Conservation (phyloP, 345 rosid genomes). For the Pistacia atlantica region DNA sequence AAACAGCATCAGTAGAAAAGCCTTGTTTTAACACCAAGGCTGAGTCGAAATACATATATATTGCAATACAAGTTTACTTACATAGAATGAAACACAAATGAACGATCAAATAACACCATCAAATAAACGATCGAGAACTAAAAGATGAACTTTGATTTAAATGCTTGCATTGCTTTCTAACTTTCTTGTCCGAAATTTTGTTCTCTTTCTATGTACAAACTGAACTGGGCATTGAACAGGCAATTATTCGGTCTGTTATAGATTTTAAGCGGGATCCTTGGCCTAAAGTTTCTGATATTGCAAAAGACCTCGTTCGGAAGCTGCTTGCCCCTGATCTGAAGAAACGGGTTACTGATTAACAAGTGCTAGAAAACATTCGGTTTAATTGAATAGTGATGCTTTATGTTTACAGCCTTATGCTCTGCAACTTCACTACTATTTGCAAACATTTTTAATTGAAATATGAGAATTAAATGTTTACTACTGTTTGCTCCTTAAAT, state of each 20-base stretch:
- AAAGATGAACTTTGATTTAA: no score
- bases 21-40: no score
- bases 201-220: slow-evolving; percentile 58
- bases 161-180: no score
- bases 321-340: slow-evolving; percentile 94
- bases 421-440: background rate
- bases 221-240: slow-evolving; percentile 97
- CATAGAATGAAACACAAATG: no score
- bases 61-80: no score
- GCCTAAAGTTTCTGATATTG: slow-evolving; percentile 92
- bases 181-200: background rate
- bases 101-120: no score
- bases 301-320: slow-evolving; percentile 87
- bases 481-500: slow-evolving; percentile 23
- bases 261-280: slow-evolving; percentile 98
- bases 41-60: no score
- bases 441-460: background rate
- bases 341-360: slow-evolving; percentile 86
- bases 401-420: background rate
- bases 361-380: slow-evolving; percentile 72
- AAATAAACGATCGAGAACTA: no score
- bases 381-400: background rate
- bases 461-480: background rate
- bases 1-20: no score
- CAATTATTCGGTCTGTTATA: slow-evolving; percentile 73